Evolutionary conservation across 2,329 filamentous ascomycete genomes (phyloP).

Genomic region (Penicillium nordicum): DNA sequence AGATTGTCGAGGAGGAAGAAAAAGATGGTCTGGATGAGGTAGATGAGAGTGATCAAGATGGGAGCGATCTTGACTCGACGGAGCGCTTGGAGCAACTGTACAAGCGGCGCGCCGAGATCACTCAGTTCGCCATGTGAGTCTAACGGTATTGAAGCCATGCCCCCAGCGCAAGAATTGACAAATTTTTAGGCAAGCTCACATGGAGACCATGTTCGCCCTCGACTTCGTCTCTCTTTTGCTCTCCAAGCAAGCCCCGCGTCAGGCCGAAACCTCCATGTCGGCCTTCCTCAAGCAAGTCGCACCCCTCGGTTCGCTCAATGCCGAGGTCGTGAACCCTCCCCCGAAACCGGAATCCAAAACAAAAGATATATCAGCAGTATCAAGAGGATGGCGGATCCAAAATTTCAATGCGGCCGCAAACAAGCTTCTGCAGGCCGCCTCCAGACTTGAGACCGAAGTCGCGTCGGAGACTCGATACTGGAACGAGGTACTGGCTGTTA

Average conservation of each 20-base stretch:
- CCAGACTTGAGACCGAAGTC: constrained; percentile 72
- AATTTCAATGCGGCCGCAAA: constrained; percentile 72
- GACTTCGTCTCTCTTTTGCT: constrained; percentile 81
- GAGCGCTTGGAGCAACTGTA: constrained; percentile 43
- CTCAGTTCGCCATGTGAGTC: constrained; percentile 42
- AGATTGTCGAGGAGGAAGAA: constrained; percentile 56
- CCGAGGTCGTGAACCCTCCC: constrained; percentile 62
- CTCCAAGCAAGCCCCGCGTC: constrained; percentile 73
- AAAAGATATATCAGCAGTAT: constrained; percentile 53
- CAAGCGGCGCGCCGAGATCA: constrained; percentile 45
- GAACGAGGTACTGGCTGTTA: constrained; percentile 78
- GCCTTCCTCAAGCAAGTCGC: constrained; percentile 65
- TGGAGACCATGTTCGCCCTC: constrained; percentile 61
- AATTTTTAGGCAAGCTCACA: constrained; percentile 41
- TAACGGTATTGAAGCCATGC: background rate
- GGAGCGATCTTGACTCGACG: constrained; percentile 34
- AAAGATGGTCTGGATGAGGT: constrained; percentile 48
- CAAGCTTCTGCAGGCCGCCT: constrained; percentile 67
- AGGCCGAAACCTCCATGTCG: constrained; percentile 68
- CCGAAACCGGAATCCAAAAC: constrained; percentile 55
- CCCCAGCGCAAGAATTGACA: background rate
- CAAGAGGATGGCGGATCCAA: constrained; percentile 72
- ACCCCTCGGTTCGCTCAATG: constrained; percentile 70
- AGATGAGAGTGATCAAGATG: constrained; percentile 29
- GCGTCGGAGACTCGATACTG: constrained; percentile 81